Conservation (phyloP, 305 asterid genomes). For the Rubia tinctorum region DNA sequence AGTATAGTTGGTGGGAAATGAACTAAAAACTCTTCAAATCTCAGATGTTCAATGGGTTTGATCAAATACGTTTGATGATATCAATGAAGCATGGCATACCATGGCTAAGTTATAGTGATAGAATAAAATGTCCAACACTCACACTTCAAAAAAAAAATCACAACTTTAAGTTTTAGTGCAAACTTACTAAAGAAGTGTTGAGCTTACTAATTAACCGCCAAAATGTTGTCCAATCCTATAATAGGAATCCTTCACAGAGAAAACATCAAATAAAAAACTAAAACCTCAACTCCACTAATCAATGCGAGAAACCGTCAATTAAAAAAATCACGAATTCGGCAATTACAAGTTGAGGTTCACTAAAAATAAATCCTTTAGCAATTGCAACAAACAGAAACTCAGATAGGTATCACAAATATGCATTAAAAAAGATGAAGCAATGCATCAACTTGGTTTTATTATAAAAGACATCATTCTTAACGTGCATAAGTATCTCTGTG, state of each 20-base stretch:
- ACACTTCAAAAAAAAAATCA: too few species aligned
- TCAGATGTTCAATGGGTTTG: too few species aligned
- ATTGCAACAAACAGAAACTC: neutral
- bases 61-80: too few species aligned
- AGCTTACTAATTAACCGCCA: neutral
- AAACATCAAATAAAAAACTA: neutral
- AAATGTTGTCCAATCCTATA: neutral
- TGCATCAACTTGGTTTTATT: slow-evolving; percentile 77
- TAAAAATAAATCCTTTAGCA: neutral
- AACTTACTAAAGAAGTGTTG: neutral
- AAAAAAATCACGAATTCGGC: neutral
- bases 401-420: neutral
- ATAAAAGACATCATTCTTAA: slow-evolving; percentile 79
- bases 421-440: neutral
- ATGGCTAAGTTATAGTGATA: slow-evolving; percentile 17
- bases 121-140: neutral
- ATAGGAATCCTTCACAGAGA: neutral
- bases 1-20: too few species aligned
- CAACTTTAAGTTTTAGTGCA: neutral
- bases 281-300: neutral
- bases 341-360: neutral
- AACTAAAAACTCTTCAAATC: too few species aligned
- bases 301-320: slow-evolving; percentile 1
- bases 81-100: too few species aligned
- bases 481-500: slow-evolving; percentile 93